Conservation (phyloP, 345 rosid genomes). For the Ricinus communis region DNA sequence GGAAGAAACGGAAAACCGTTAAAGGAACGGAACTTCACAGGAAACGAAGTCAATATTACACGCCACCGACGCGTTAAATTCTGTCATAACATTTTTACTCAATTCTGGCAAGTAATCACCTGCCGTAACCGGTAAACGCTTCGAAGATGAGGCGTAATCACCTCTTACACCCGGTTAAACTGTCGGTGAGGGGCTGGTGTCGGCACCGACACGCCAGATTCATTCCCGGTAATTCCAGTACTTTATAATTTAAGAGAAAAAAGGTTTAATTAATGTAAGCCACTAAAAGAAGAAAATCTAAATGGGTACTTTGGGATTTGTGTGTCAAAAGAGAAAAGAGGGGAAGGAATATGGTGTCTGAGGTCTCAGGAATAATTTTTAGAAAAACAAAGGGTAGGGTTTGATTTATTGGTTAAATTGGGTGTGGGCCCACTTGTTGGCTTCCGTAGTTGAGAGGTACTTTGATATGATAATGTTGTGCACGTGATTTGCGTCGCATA, state of each 20-base stretch:
- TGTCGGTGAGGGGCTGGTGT: constrained; percentile 41
- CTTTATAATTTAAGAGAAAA: neutral
- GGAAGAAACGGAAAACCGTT: constrained; percentile 31
- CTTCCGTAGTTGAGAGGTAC: no score
- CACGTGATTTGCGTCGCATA: no score
- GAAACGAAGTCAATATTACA: constrained; percentile 25
- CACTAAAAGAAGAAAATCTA: constrained; percentile 4
- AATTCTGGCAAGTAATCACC: constrained; percentile 2
- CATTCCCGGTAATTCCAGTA: constrained; percentile 23
- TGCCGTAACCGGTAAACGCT: constrained; percentile 27
- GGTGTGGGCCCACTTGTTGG: no score
- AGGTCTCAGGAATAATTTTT: neutral
- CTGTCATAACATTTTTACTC: constrained; percentile 10
- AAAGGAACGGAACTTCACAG: constrained; percentile 13
- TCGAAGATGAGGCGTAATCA: neutral
- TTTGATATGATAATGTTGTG: no score
- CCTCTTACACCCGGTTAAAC: constrained; percentile 30
- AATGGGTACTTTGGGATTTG: neutral
- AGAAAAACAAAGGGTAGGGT: neutral
- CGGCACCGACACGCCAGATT: constrained; percentile 58
- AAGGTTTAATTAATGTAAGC: neutral
- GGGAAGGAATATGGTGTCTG: neutral
- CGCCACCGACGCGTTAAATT: constrained; percentile 42
- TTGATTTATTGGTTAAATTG: no score
- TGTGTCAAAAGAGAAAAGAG: no score